Conservation (phyloP, 768 basidiomycete species). For the Glaciozyma antarctica region DNA sequence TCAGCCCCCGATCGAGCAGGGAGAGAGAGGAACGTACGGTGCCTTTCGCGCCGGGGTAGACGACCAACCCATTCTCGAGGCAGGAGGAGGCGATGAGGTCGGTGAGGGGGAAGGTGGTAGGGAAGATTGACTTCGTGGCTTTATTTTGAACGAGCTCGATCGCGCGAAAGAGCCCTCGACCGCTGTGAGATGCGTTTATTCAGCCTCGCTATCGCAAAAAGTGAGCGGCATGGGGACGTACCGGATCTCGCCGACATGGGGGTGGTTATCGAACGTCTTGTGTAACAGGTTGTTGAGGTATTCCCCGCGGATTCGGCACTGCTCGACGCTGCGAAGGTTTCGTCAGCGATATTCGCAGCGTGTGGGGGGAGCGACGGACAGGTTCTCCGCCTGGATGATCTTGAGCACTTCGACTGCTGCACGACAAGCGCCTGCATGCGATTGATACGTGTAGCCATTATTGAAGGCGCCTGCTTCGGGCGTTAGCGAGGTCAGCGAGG, state of each 20-base stretch:
- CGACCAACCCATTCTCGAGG: slow-evolving; percentile 10
- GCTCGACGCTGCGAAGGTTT: background rate
- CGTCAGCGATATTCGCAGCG: too few relatives aligned
- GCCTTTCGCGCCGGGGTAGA: slow-evolving; percentile 23
- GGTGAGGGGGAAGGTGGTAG: background rate
- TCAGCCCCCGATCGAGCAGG: background rate
- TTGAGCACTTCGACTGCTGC: slow-evolving; percentile 30
- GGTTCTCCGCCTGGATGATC: slow-evolving; percentile 28
- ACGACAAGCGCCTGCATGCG: slow-evolving; percentile 24
- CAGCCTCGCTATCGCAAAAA: too few relatives aligned
- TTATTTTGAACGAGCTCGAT: slow-evolving; percentile 21
- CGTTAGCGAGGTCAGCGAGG: background rate
- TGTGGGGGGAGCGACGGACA: background rate
- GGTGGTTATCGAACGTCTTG: background rate
- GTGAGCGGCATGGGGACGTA: background rate
- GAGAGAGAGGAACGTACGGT: slow-evolving; percentile 5
- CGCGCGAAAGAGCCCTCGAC: slow-evolving; percentile 31
- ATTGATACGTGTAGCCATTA: slow-evolving; percentile 34
- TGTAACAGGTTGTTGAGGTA: background rate
- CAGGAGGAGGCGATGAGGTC: slow-evolving; percentile 1
- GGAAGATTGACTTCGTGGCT: slow-evolving; percentile 12
- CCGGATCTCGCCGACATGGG: slow-evolving; percentile 25
- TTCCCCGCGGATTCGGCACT: slow-evolving; percentile 3
- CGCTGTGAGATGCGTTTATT: background rate
- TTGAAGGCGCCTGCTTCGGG: slow-evolving; percentile 18